Percentiles rank a stretch among this genome's conserved stretches.
phyloP scores from a whole-genome alignment of 2,329 filamentous ascomycete genomes.

The Aspergillus ruber region DNA sequence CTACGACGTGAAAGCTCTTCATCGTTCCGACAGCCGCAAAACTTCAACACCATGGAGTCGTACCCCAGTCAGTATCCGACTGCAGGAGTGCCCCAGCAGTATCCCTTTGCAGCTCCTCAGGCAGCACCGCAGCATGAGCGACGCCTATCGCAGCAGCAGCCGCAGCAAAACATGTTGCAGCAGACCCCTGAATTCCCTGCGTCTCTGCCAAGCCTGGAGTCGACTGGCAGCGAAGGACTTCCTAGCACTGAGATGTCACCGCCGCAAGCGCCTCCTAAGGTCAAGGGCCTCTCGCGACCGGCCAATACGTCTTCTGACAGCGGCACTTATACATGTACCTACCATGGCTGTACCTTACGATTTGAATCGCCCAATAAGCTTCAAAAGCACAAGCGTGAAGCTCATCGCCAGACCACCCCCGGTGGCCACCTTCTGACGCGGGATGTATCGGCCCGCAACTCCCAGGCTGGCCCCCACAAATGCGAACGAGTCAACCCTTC shows the following conservation, averaged over 20 bases:
- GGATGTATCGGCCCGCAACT: slow-evolving; percentile 58
- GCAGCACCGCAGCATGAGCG: slow-evolving; percentile 20
- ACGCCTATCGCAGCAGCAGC: slow-evolving; percentile 18
- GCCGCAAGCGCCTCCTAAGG: slow-evolving; percentile 30
- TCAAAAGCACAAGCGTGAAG: slow-evolving; percentile 93
- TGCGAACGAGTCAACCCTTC: slow-evolving; percentile 92
- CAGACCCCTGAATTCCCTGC: slow-evolving; percentile 53
- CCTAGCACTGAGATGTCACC: slow-evolving; percentile 27
- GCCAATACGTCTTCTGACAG: slow-evolving; percentile 63
- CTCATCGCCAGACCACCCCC: slow-evolving; percentile 69
- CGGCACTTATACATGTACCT: slow-evolving; percentile 93
- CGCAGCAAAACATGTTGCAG: slow-evolving; percentile 28
- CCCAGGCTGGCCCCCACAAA: slow-evolving; percentile 85
- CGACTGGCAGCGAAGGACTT: slow-evolving; percentile 49
- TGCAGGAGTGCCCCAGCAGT: slow-evolving; percentile 45
- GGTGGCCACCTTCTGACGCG: slow-evolving; percentile 37
- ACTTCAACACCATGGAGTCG: slow-evolving; percentile 37
- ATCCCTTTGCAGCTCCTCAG: slow-evolving; percentile 34
- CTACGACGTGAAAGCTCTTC: slow-evolving; percentile 32
- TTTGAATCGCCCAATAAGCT: slow-evolving; percentile 83
- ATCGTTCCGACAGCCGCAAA: slow-evolving; percentile 29
- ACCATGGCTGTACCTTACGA: slow-evolving; percentile 79
- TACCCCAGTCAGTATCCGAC: slow-evolving; percentile 36
- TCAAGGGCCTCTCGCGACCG: slow-evolving; percentile 47
- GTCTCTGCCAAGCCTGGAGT: slow-evolving; percentile 56